phyloP scores from a whole-genome alignment of 2,329 filamentous ascomycete genomes.

The Fusarium sp. region DNA sequence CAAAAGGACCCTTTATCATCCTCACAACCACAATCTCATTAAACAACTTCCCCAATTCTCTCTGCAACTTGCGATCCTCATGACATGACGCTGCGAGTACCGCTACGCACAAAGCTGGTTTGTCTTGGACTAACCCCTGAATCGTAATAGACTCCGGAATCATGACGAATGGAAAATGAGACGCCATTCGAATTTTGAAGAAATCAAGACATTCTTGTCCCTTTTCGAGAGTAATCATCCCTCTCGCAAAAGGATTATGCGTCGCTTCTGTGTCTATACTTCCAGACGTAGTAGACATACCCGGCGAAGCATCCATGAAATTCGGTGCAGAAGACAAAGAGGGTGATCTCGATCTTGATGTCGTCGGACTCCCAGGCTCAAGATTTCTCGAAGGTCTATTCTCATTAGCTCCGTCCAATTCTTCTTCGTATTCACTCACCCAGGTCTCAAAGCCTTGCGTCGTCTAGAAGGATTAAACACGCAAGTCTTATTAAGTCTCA shows the following conservation, averaged over 20 bases:
- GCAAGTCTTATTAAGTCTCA: conserved; percentile 50
- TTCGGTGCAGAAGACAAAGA: conserved; percentile 28
- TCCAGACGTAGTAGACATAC: conserved; percentile 3
- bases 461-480: conserved; percentile 49
- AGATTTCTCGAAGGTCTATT: conserved; percentile 29
- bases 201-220: conserved; percentile 45
- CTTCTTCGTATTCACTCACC: conserved; percentile 9
- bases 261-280: conserved; percentile 34
- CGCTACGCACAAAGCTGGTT: conserved; percentile 46
- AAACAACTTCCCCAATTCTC: conserved; percentile 44
- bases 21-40: conserved; percentile 44
- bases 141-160: conserved; percentile 34
- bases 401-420: neutral
- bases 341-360: conserved; percentile 31
- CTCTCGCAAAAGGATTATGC: conserved; percentile 40
- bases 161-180: conserved; percentile 49
- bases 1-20: conserved; percentile 43
- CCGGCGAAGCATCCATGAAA: conserved; percentile 7
- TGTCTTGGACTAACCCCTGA: conserved; percentile 36
- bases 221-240: conserved; percentile 37
- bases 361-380: conserved; percentile 15
- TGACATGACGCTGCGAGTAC: conserved; percentile 45
- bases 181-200: conserved; percentile 43
- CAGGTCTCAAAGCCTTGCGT: conserved; percentile 38
- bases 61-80: conserved; percentile 41